Percentiles rank a stretch among this genome's conserved stretches.
Conservation (phyloP, 345 rosid species). For the Eucalyptus leucophloia region DNA sequence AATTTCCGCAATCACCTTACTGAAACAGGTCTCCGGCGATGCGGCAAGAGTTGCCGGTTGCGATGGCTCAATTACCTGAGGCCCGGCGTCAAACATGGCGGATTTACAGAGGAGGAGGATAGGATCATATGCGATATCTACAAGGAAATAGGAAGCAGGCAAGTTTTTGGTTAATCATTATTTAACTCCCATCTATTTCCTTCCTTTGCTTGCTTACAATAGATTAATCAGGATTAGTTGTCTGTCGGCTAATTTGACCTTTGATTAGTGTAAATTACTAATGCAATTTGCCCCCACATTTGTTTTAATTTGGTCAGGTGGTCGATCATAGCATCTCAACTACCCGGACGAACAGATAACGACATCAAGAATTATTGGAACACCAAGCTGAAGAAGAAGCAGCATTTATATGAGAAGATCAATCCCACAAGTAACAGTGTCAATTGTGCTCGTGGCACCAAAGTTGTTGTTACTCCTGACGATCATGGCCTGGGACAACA, state of each 20-base stretch:
- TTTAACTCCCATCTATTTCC: background rate
- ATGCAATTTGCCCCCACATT: background rate
- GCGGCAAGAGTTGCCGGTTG: constrained; percentile 54
- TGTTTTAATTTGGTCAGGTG: constrained; percentile 21
- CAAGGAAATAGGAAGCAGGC: constrained; percentile 53
- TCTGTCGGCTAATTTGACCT: background rate
- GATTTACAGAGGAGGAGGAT: constrained; percentile 49
- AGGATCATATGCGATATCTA: constrained; percentile 30
- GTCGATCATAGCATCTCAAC: constrained; percentile 45
- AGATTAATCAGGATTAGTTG: background rate
- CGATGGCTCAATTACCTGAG: constrained; percentile 55
- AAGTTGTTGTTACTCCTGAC: background rate
- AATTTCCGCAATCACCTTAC: background rate
- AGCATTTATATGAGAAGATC: constrained; percentile 11
- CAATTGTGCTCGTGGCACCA: background rate
- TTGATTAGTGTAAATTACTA: background rate
- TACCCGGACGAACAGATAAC: constrained; percentile 54
- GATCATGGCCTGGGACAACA: background rate
- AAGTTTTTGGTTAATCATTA: background rate
- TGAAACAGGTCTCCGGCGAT: constrained; percentile 25
- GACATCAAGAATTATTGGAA: constrained; percentile 64
- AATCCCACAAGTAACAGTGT: background rate
- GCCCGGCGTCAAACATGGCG: constrained; percentile 54
- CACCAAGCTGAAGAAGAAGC: constrained; percentile 48
- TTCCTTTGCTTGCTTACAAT: background rate